These are phyloP conservation scores for Conticribra guillardii DNA, from an alignment of 108 stramenopile genomes.

Conservation along the genomic window DNA sequence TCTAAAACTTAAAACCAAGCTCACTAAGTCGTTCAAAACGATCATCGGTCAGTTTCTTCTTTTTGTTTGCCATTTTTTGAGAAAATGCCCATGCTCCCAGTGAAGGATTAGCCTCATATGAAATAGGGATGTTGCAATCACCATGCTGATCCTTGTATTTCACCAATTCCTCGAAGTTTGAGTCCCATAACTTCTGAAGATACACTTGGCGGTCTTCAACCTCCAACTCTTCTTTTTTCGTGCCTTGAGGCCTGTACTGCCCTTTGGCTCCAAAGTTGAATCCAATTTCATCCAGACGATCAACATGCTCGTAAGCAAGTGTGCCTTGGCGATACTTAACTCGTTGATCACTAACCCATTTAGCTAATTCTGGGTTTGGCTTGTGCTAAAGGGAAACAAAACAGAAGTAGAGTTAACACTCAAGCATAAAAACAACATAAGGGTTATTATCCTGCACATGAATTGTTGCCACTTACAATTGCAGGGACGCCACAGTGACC, in stretches of 20 bases:
- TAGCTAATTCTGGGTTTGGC: neutral
- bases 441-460: too few species aligned
- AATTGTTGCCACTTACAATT: too few species aligned
- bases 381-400: neutral
- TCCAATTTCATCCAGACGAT: constrained; percentile 4
- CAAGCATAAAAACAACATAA: neutral
- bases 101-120: constrained; percentile 21
- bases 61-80: constrained; percentile 28
- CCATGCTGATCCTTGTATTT: constrained; percentile 14
- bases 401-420: neutral
- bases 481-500: too few species aligned
- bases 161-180: constrained; percentile 8
- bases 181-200: constrained; percentile 17
- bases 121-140: constrained; percentile 22
- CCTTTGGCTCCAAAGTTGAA: constrained; percentile 5
- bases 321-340: constrained; percentile 1
- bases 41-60: constrained; percentile 35
- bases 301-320: neutral
- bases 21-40: constrained; percentile 2
- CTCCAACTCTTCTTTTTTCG: neutral
- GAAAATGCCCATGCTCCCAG: constrained; percentile 38
- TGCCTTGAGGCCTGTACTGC: neutral
- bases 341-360: neutral
- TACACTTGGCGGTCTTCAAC: neutral
- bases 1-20: constrained; percentile 22